Evolutionary conservation across 108 stramenopile genomes (phyloP), one percentile per base, ranked within the genome.

Genomic region (Poteriospumella lacustris): DNA sequence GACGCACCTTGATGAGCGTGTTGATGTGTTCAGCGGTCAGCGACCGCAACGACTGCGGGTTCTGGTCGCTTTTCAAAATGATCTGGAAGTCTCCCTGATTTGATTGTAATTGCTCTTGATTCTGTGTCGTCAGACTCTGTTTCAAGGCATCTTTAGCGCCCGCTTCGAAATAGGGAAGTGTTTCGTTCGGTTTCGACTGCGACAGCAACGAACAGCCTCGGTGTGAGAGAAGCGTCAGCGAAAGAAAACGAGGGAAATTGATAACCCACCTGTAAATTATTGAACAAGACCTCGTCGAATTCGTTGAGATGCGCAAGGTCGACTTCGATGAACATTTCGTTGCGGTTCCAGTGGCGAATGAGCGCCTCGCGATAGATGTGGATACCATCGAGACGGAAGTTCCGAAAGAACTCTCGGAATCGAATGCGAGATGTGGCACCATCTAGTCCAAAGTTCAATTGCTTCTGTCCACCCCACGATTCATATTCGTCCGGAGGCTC

Each of bases 21-120:
- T 95, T 94, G 80, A 99, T 92, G 80, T 97, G 93, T 58, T 91
- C 89, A 24, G 95, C 95, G 59, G 95, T 89, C 58, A 99, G 92
- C 28, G 75, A 77, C 26, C 97, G 91, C 1, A 99, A 86, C 3
- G 91, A 91, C 0, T 92, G 93, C 1, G 88, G 79, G 24, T 41
- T 62, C 52, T 86, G 86, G 29, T 79, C 76, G n/a, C 83, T 86
- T 3, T 64, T 38, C 2, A 86, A 78, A 44, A 82, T 42, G 39
- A 86, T 67, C 81, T 86, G 85, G 3, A 82, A 12, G 39, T 83
- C 82, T 15, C 77, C 68, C 0, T 85, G 60, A 62, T 80, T 82
- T 1, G 82, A 64, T 39, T 84, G 80, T 44, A 80, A 76, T 39
- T 38, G 44, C 40, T 82, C 81, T 28, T 42, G 15, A 33, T 43